Base-by-base conservation (phyloP, 805 yeast genomes). In the Wickerhamiella dianesei region DNA sequence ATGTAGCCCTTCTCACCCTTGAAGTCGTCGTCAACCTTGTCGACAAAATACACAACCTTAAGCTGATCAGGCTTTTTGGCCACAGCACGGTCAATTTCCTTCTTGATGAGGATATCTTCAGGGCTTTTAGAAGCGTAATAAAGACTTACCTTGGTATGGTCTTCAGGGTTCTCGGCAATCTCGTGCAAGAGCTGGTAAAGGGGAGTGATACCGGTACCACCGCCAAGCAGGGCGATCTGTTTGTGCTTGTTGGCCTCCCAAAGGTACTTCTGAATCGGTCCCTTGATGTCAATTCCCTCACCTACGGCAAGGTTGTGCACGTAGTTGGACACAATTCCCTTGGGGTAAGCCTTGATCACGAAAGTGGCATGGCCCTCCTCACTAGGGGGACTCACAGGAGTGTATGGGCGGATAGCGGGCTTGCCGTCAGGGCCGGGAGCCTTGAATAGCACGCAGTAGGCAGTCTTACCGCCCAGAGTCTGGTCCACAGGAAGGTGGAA, bases 161-260 rank as follows among this genome's bases (percentile, higher is more conserved):
- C 97, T 41, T 67, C 70, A 48, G 94, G 88, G 73, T 88, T 77
- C 62, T 73, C 72, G 60, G 83, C 73, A 62, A 89, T 75, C 63
- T 77, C 79, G 59, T 77, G 81, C 52, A 85, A 65, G 64, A 92
- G 68, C 72, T 92, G 98, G 73, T 75, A 88, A 67, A 92, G 73
- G 50, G 98, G 98, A 43, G 96, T 85, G 65, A 92, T 88, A 68
- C 97, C 97, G 44, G 94, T 74, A 62, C 98, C 98, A 61, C 95
- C 98, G 59, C 96, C 97, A 56, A 92, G 72, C 63, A 92, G 75
- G 49, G 81, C 77, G 63, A 92, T 77, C 54, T 77, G 70, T 59
- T 82, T 76, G 71, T 76, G 89, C 63, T 79, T 76, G 73, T 92
- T 89, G 56, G 89, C 82, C 58, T 74, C 74, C 86, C 94, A 85